phyloP scores from a whole-genome alignment of 2,329 filamentous ascomycete species.

The Venturia carpophila region DNA sequence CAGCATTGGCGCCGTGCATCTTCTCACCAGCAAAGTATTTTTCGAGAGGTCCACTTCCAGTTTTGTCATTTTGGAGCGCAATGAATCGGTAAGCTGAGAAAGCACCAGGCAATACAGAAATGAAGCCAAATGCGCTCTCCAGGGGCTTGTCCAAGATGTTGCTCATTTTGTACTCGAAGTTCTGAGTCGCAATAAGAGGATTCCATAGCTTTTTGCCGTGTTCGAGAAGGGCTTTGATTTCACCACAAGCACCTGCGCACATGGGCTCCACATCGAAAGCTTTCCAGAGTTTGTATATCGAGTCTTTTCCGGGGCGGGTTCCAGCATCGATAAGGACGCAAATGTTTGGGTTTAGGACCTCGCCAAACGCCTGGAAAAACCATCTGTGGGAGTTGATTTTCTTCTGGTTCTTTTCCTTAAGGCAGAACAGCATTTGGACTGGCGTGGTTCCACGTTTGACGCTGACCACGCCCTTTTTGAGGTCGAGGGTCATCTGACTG shows the following conservation, averaged over 20 bases:
- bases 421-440: slow-evolving; percentile 92
- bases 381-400: slow-evolving; percentile 99
- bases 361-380: slow-evolving; percentile 97
- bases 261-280: slow-evolving; percentile 96
- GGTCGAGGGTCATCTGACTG: slow-evolving; percentile 73
- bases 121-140: slow-evolving; percentile 96
- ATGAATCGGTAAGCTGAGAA: slow-evolving; percentile 97
- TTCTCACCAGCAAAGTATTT: slow-evolving; percentile 98
- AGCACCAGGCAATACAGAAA: slow-evolving; percentile 89
- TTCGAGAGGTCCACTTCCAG: slow-evolving; percentile 81
- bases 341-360: slow-evolving; percentile 88
- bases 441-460: slow-evolving; percentile 78
- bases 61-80: slow-evolving; percentile 93
- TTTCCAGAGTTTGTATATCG: slow-evolving; percentile 97
- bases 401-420: slow-evolving; percentile 99
- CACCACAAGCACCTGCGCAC: slow-evolving; percentile 94
- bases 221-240: slow-evolving; percentile 97
- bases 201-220: slow-evolving; percentile 84
- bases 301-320: slow-evolving; percentile 87
- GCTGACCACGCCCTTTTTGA: slow-evolving; percentile 83
- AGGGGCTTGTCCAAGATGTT: slow-evolving; percentile 98
- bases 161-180: slow-evolving; percentile 99
- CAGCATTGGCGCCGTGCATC: slow-evolving; percentile 84
- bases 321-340: slow-evolving; percentile 94
- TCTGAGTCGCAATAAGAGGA: slow-evolving; percentile 89